A percentile compares a stretch with the other conserved stretches of the same genome.
These are phyloP conservation scores for Herpetospermum pedunculosum DNA, from an alignment of 306 rosid genomes.

Conservation along the genomic window DNA sequence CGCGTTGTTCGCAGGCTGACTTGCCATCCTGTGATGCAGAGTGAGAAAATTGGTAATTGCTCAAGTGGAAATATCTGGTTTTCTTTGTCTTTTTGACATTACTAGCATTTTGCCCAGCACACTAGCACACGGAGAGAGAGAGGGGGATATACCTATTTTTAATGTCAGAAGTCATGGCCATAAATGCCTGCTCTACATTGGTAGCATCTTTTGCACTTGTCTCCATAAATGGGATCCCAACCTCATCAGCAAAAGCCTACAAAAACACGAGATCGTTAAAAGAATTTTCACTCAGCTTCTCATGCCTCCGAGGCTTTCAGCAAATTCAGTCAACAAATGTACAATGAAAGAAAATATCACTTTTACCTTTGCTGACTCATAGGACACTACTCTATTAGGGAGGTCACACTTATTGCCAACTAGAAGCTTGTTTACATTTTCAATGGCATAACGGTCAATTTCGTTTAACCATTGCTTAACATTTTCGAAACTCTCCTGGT, in stretches of 20 bases:
- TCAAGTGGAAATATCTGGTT: not conserved
- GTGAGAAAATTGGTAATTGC: not conserved
- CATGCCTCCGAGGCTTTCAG: not conserved
- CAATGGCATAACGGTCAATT: constrained; percentile 38
- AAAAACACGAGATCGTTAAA: not conserved
- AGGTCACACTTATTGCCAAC: constrained; percentile 36
- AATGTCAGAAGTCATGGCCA: constrained; percentile 48
- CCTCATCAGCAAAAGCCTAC: constrained; percentile 45
- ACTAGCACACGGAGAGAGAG: not conserved
- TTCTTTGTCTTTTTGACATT: not conserved
- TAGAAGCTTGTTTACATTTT: constrained; percentile 43
- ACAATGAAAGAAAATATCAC: not conserved
- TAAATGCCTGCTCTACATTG: constrained; percentile 46
- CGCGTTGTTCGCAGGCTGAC: constrained; percentile 39
- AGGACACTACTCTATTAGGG: constrained; percentile 35
- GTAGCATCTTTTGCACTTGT: constrained; percentile 41
- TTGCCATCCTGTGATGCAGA: constrained; percentile 33
- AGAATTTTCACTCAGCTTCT: not conserved
- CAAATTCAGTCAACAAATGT: not conserved
- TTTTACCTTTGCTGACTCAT: constrained; percentile 39
- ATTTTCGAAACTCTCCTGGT: constrained; percentile 46
- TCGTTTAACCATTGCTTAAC: constrained; percentile 43
- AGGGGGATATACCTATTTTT: constrained; percentile 24
- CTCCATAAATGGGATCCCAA: constrained; percentile 47
- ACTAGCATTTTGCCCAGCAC: not conserved